A percentile compares a stretch with the other conserved stretches of the same genome.
Conservation (phyloP, 371 early-diverging fungal genomes). For the Rhizopus arrhizus region DNA sequence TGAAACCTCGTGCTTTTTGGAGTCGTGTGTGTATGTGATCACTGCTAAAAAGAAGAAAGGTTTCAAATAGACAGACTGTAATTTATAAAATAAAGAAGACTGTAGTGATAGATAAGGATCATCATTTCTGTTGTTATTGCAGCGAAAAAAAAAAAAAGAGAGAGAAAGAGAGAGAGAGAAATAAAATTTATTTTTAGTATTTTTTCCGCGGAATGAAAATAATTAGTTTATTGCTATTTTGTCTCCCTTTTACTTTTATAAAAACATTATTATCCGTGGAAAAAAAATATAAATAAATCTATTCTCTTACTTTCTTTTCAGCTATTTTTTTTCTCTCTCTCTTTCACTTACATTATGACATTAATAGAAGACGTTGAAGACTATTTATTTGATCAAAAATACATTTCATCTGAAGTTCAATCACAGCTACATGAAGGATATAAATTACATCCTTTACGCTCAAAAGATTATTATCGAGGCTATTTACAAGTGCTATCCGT, state of each 20-base stretch:
- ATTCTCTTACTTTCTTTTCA: too few relatives aligned
- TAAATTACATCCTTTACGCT: conserved; percentile 78
- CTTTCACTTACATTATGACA: conserved; percentile 1
- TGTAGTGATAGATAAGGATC: too few relatives aligned
- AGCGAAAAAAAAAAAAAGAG: background rate
- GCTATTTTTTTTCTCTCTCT: background rate
- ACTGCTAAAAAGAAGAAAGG: too few relatives aligned
- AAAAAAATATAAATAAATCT: background rate
- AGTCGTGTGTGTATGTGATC: too few relatives aligned
- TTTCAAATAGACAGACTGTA: too few relatives aligned
- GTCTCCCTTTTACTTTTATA: background rate
- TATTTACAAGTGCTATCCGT: conserved; percentile 70
- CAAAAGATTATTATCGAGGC: conserved; percentile 82
- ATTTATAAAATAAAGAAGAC: too few relatives aligned
- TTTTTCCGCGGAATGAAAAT: background rate
- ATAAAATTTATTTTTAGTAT: background rate
- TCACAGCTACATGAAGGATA: conserved; percentile 77
- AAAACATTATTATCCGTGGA: background rate
- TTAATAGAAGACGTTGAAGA: conserved; percentile 29
- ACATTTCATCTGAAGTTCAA: conserved; percentile 78
- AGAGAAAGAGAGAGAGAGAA: too few relatives aligned
- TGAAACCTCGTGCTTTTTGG: too few relatives aligned
- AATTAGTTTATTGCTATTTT: background rate
- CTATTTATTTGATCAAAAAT: conserved; percentile 69
- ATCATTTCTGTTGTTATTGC: too few relatives aligned